Evolutionary conservation across 2,329 filamentous ascomycete genomes (phyloP), one percentile per base, ranked within the genome.

Genomic region (Ophiocordyceps australis): DNA sequence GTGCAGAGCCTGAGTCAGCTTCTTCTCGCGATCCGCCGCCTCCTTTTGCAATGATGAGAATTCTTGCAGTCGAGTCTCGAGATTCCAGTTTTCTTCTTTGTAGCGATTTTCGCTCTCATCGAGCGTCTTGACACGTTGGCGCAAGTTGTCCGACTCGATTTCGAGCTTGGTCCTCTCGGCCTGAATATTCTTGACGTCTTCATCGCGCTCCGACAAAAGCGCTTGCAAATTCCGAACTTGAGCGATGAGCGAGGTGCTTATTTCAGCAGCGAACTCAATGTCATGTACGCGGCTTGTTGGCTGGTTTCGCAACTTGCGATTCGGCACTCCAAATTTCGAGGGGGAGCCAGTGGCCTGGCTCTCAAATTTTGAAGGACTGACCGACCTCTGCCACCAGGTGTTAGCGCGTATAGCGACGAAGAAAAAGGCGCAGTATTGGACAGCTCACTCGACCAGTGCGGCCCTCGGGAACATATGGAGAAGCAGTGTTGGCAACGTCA

Each of bases 81-180:
- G 64, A 34, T 79, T 86, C 89, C 89, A 98, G 47, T 95, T 98
- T 50, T 95, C 89, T 43, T 98, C 89, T 53, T 94, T 95, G 56
- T 92, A 93, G 27, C 81, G 75, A 41, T 91, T 78, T 48, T 98
- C 89, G 45, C 79, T 93, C 51, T 98, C 89, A 39, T 94, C 85
- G 21, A 94, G 59, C 6, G 68, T 66, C 43, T 80, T 77, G 35
- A 95, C 59, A 18, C 83, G 72, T 46, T 91, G 80, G 27, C 76
- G 67, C 35, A 91, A 68, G 4, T 66, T 70, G 45, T 92, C 78
- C 0, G 74, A 67, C 36, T 94, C 85, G 18, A 80, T 65, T 47
- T 95, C 85, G 19, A 95, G 61, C 32, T 71, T 69, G 5, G 77
- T 75, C 39, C 77, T 80, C 34, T 91, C 81, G 26, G 71, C 49